Conservation (phyloP, 1,139 yeast species). For the Candida smagusa region DNA sequence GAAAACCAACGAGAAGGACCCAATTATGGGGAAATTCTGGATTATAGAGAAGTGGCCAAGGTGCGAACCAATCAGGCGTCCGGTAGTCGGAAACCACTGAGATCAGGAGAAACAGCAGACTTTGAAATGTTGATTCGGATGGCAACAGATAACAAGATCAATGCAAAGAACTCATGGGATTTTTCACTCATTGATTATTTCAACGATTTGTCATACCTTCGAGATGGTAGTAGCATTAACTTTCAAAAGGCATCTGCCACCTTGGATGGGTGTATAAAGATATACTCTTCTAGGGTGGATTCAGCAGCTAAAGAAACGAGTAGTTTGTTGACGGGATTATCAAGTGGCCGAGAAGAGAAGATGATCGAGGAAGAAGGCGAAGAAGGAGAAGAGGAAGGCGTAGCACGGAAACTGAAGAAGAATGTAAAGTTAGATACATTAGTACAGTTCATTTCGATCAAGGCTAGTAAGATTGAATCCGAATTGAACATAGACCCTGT, state of each 20-base stretch:
- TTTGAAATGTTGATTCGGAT: slow-evolving; percentile 88
- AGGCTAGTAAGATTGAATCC: slow-evolving; percentile 66
- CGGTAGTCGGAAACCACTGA: too few relatives aligned
- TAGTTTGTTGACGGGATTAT: slow-evolving; percentile 69
- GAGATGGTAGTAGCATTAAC: slow-evolving; percentile 60
- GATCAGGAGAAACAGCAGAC: slow-evolving; percentile 17
- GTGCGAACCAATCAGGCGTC: too few relatives aligned
- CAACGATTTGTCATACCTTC: slow-evolving; percentile 59
- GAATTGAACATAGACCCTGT: slow-evolving; percentile 82
- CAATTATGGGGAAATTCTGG: too few relatives aligned
- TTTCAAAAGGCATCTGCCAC: slow-evolving; percentile 79
- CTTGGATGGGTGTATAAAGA: slow-evolving; percentile 80
- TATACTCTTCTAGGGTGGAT: slow-evolving; percentile 81
- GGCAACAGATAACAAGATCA: slow-evolving; percentile 81
- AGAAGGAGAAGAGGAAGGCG: slow-evolving; percentile 11
- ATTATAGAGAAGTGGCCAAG: too few relatives aligned
- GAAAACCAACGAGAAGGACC: too few relatives aligned
- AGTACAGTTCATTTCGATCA: slow-evolving; percentile 55
- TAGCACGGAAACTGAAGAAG: slow-evolving; percentile 29
- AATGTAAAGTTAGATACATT: slow-evolving; percentile 40
- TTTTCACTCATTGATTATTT: slow-evolving; percentile 86
- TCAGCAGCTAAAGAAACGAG: slow-evolving; percentile 92
- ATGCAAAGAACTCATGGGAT: slow-evolving; percentile 69
- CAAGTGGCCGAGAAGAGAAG: slow-evolving; percentile 19
- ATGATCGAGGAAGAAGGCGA: slow-evolving; percentile 19